These are phyloP conservation scores for Chytriomyces confervae DNA, from an alignment of 192 early-diverging fungal species.

Conservation along the genomic window DNA sequence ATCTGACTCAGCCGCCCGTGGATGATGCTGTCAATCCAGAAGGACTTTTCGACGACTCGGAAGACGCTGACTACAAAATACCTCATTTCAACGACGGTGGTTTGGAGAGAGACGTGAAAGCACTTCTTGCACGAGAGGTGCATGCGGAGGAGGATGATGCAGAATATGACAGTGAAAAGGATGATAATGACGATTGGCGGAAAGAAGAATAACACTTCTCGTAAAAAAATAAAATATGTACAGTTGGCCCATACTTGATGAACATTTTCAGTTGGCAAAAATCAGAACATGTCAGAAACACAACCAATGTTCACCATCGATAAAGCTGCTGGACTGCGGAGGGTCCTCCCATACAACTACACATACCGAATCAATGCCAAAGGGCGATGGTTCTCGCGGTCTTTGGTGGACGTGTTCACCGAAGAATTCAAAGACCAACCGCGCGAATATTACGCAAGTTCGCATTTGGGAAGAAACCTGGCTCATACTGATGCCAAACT, in stretches of 20 bases:
- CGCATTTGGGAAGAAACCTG: neutral
- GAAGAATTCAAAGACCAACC: conserved; percentile 88
- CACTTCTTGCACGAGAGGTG: neutral
- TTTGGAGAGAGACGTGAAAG: conserved; percentile 14
- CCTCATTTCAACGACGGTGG: conserved; percentile 29
- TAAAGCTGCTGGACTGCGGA: conserved; percentile 1
- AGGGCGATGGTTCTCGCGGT: conserved; percentile 83
- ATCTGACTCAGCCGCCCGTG: conserved; percentile 11
- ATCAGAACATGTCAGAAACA: neutral
- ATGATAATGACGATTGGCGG: conserved; percentile 14
- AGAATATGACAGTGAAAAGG: conserved; percentile 11
- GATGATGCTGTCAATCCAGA: neutral
- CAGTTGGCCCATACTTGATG: neutral
- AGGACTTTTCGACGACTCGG: neutral
- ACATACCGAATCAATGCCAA: conserved; percentile 80
- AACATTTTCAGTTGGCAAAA: neutral
- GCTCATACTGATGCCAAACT: neutral
- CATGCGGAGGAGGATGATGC: neutral
- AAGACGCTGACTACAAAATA: neutral
- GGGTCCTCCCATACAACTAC: conserved; percentile 82
- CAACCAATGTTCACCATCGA: neutral
- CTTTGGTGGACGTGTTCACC: conserved; percentile 77
- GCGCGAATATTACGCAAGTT: conserved; percentile 78
- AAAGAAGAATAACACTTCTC: conserved; percentile 4
- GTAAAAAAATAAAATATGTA: neutral